Evolutionary conservation across 176 grass and related monocot genomes (phyloP).

Genomic region (Zea luxurians): DNA sequence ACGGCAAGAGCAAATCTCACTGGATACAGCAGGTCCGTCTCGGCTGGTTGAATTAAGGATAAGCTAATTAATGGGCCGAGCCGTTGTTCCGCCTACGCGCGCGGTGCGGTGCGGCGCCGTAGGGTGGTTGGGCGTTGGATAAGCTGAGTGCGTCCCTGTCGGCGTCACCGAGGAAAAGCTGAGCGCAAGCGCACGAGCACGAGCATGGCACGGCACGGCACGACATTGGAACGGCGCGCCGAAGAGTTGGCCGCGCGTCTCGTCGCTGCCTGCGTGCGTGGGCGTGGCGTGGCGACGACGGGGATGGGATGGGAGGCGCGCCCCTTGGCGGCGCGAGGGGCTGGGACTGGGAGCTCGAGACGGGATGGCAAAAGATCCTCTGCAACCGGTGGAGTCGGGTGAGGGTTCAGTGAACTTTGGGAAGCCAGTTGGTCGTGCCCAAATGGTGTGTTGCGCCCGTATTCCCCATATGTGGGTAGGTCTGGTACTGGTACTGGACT

Average conservation of each 20-base stretch:
- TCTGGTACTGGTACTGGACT: background rate
- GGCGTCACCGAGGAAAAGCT: background rate
- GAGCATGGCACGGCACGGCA: background rate
- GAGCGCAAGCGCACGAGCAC: background rate
- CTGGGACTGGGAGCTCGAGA: background rate
- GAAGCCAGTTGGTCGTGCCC: background rate
- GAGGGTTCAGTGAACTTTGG: background rate
- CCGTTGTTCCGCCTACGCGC: conserved; percentile 11
- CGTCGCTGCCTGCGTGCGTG: background rate
- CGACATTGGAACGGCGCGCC: background rate
- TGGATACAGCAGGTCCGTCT: background rate
- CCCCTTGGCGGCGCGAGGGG: conserved; percentile 28
- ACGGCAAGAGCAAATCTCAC: background rate
- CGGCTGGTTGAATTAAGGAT: conserved; percentile 22
- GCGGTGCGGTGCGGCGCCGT: background rate
- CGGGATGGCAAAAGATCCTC: background rate
- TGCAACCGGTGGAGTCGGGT: background rate
- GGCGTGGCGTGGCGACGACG: background rate
- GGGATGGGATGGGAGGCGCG: background rate
- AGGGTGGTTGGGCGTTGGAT: background rate
- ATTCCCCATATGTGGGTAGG: background rate
- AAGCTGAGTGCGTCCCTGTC: background rate
- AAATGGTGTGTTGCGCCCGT: background rate
- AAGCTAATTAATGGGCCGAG: conserved; percentile 39
- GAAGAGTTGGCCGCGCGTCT: background rate